Percentiles rank a stretch among this genome's conserved stretches.
phyloP scores from a whole-genome alignment of 192 early-diverging fungal species.

The Funneliformis mosseae region DNA sequence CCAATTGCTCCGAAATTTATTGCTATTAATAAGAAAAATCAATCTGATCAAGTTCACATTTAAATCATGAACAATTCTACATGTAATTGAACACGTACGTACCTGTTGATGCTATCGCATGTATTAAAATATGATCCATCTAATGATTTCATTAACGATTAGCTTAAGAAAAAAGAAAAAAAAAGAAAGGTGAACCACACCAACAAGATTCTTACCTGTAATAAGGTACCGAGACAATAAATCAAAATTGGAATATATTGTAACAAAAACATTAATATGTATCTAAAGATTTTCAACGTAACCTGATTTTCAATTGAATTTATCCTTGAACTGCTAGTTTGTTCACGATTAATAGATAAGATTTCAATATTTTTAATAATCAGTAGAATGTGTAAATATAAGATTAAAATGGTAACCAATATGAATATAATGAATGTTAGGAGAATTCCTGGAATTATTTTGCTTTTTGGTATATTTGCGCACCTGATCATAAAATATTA shows the following conservation, averaged over 20 bases:
- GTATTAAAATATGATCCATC: no score
- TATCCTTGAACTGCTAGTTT: not conserved
- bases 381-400: not conserved
- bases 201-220: not conserved
- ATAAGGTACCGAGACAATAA: not conserved
- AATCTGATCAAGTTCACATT: no score
- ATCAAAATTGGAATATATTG: not conserved
- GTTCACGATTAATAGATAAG: not conserved
- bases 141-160: no score
- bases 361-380: not conserved
- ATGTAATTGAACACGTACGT: no score
- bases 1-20: no score
- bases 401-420: not conserved
- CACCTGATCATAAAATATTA: not conserved
- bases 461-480: not conserved
- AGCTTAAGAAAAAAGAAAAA: no score
- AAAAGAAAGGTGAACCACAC: no score
- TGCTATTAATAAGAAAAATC: no score
- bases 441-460: not conserved
- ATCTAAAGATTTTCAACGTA: not conserved
- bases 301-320: not conserved
- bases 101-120: no score
- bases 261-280: conserved; percentile 1
- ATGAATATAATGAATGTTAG: not conserved
- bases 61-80: no score